Evolutionary conservation across 257 asterid species (phyloP).

Genomic region (Verbena officinalis): DNA sequence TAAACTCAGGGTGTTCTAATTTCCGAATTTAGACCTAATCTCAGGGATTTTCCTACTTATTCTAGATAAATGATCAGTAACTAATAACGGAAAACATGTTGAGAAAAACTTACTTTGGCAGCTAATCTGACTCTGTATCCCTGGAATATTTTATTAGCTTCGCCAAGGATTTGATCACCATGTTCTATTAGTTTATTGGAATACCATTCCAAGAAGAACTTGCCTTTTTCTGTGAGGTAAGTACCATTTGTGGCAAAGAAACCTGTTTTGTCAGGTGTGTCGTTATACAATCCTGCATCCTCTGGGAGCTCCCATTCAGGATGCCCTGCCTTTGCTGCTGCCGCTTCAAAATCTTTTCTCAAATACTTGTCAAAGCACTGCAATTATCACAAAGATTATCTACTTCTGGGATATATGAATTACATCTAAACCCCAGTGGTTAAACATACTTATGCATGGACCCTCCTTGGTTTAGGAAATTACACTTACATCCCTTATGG

Average conservation of each 20-base stretch:
- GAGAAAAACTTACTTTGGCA: conserved; percentile 38
- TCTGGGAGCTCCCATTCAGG: conserved; percentile 63
- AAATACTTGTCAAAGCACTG: conserved; percentile 82
- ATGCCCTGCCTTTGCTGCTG: conserved; percentile 63
- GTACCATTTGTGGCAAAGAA: conserved; percentile 70
- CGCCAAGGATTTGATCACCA: conserved; percentile 82
- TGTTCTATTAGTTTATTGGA: conserved; percentile 69
- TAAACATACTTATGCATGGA: too few species aligned
- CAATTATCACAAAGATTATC: neutral
- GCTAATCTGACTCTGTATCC: conserved; percentile 47
- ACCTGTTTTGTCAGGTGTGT: conserved; percentile 58
- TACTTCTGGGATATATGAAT: too few species aligned
- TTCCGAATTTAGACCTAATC: too few species aligned
- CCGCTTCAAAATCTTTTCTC: conserved; percentile 53
- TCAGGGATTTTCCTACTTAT: too few species aligned
- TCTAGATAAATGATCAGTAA: too few species aligned
- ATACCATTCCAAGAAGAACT: conserved; percentile 78
- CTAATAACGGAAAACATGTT: too few species aligned
- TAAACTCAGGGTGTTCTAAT: too few species aligned
- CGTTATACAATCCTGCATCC: conserved; percentile 58
- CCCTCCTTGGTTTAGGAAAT: too few species aligned
- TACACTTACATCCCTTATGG: too few species aligned
- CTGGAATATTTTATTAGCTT: conserved; percentile 65
- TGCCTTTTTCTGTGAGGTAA: conserved; percentile 64
- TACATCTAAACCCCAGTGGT: too few species aligned